Evolutionary conservation across 352 stramenopile genomes (phyloP), one percentile per base, ranked within the genome.

Genomic region (Globisporangium abappressorium): DNA sequence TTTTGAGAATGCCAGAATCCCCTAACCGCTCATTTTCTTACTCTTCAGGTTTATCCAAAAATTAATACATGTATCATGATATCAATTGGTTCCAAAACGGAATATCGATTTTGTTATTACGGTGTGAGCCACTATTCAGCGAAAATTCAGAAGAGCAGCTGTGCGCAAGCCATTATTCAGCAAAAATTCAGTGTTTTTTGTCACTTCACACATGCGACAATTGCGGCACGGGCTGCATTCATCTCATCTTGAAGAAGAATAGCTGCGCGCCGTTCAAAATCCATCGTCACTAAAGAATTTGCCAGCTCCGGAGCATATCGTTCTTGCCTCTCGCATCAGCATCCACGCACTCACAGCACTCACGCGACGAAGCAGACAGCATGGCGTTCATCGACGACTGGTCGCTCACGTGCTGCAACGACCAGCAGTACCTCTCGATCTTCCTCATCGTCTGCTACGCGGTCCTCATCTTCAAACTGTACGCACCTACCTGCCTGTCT

Each of bases 391-490:
- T 51, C 43, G 43, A 51, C 6, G 56, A 62, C 56, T 62, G 56
- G 56, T 30, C 30, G 9, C 26, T 94, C 65, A 76, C 80, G 71
- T 97, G 89, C 83, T 97, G 89, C 84, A 97, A 95, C 70, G 86
- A 95, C 73, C 78, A 89, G 66, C 89, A 97, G 66, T 91, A 86
- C 60, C 75, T 90, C 54, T 90, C 84, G 57, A 94, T 95, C 73
- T 95, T 94, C 78, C 82, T 97, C 75, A 94, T 97, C 82, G 60
- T 87, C 58, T 84, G 76, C 72, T 97, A 97, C 79, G 75, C 85
- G 8, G 55, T 97, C 62, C 73, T 84, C 67, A 97, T 97, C 75
- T 91, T 95, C 69, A 95, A 95, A 70, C 77, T 95, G 85, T 95
- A 54, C 58, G 20, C 33, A 12, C 24, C 15, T 28, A 12, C 18